These are phyloP conservation scores for Platanus orientalis DNA, from an alignment of 164 flowering plant genomes.

Conservation along the genomic window DNA sequence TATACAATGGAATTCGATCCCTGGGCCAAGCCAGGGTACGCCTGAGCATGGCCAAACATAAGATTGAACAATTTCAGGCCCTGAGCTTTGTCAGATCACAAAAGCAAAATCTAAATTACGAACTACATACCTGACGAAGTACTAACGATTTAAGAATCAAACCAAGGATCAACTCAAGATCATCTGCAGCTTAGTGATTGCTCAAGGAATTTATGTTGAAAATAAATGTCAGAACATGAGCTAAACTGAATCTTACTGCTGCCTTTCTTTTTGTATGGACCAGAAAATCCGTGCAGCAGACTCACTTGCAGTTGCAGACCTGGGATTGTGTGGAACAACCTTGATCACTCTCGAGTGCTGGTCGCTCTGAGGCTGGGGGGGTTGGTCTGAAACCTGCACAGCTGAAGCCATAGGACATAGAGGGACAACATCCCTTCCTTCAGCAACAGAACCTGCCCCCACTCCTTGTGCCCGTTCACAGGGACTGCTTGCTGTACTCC, in stretches of 20 bases:
- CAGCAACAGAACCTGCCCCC: conserved; percentile 7
- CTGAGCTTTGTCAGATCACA: no score
- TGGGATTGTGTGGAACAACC: conserved; percentile 77
- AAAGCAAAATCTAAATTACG: no score
- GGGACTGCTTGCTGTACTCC: conserved; percentile 74
- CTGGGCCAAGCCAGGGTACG: no score
- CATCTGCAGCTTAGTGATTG: no score
- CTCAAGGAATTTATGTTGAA: not conserved
- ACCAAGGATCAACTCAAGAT: no score
- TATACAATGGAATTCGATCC: no score
- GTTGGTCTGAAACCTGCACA: conserved; percentile 9
- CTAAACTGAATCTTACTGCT: conserved; percentile 43
- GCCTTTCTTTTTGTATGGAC: conserved; percentile 76
- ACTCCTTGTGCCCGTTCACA: conserved; percentile 25
- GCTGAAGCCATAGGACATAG: conserved; percentile 50
- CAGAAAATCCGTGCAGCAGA: conserved; percentile 78
- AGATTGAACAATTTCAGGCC: no score
- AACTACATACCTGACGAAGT: no score
- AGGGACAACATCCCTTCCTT: conserved; percentile 30
- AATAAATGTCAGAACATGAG: not conserved
- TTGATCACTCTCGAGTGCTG: conserved; percentile 54
- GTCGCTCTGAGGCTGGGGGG: conserved; percentile 19
- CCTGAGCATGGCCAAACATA: no score
- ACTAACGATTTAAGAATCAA: no score
- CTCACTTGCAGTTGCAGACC: conserved; percentile 67